These are phyloP conservation scores for Dovyalis caffra DNA, from an alignment of 345 rosid genomes.

Conservation along the genomic window DNA sequence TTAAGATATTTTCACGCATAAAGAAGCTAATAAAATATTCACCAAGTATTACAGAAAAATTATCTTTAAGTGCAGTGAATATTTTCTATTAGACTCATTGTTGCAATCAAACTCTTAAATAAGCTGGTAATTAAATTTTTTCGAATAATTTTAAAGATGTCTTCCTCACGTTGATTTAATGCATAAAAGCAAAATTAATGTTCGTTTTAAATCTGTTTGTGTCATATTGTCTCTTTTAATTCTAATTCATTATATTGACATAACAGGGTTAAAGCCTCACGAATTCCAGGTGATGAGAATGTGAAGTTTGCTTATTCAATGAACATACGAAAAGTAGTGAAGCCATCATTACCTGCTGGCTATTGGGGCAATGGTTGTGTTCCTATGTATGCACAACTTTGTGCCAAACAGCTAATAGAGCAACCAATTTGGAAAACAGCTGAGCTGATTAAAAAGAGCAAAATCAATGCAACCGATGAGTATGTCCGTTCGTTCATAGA, in stretches of 20 bases:
- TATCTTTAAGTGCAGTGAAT: no score
- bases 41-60: no score
- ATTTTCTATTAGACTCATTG: no score
- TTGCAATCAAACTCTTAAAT: no score
- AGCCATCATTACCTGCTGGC: constrained; percentile 67
- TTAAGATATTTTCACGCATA: no score
- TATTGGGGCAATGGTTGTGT: constrained; percentile 92
- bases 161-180: no score
- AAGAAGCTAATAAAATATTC: no score
- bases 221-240: background rate
- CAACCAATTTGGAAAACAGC: constrained; percentile 81
- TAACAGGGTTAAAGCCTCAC: constrained; percentile 46
- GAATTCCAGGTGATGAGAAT: constrained; percentile 37
- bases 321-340: constrained; percentile 54
- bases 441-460: constrained; percentile 71
- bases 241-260: background rate
- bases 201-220: no score
- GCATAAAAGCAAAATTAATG: no score
- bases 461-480: constrained; percentile 52
- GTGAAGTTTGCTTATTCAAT: constrained; percentile 68
- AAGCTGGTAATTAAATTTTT: no score
- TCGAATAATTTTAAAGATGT: no score
- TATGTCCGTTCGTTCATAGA: constrained; percentile 77
- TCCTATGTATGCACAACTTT: constrained; percentile 58
- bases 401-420: constrained; percentile 48